Conservation (phyloP, 2,329 filamentous ascomycete genomes). For the Bimuria novae-zelandiae region DNA sequence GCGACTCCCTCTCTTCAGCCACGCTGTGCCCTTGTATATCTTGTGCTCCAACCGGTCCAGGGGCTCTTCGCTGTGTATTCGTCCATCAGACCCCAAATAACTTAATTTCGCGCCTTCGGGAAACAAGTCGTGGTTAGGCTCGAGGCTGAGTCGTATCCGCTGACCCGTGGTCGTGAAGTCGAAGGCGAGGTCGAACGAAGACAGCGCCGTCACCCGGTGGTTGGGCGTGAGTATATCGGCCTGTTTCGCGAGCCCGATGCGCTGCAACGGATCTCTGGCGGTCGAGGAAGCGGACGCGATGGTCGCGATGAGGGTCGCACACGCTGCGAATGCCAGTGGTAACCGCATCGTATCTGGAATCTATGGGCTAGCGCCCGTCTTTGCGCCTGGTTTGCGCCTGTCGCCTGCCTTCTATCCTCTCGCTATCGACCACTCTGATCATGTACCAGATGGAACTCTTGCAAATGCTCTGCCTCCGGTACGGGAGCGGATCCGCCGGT, state of each 20-base stretch:
- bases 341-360: slow-evolving; percentile 33
- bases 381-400: not conserved
- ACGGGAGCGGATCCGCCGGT: not conserved
- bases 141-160: slow-evolving; percentile 76
- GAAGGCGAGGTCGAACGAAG: slow-evolving; percentile 85
- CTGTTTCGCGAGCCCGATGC: slow-evolving; percentile 74
- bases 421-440: too few species aligned
- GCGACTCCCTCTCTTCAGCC: slow-evolving; percentile 73
- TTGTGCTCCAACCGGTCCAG: slow-evolving; percentile 76
- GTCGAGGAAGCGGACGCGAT: slow-evolving; percentile 37
- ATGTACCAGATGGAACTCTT: too few species aligned
- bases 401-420: not conserved
- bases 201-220: slow-evolving; percentile 77
- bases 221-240: slow-evolving; percentile 77
- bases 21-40: slow-evolving; percentile 82
- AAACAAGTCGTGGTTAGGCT: slow-evolving; percentile 91
- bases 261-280: slow-evolving; percentile 72
- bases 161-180: slow-evolving; percentile 60
- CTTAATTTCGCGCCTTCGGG: slow-evolving; percentile 74
- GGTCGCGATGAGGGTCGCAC: slow-evolving; percentile 28
- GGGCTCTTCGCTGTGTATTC: slow-evolving; percentile 66
- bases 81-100: slow-evolving; percentile 73
- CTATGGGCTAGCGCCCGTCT: not conserved
- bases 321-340: slow-evolving; percentile 25
- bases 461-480: not conserved